Conservation (phyloP, 345 rosid species). For the Gossypium ekmanianum region DNA sequence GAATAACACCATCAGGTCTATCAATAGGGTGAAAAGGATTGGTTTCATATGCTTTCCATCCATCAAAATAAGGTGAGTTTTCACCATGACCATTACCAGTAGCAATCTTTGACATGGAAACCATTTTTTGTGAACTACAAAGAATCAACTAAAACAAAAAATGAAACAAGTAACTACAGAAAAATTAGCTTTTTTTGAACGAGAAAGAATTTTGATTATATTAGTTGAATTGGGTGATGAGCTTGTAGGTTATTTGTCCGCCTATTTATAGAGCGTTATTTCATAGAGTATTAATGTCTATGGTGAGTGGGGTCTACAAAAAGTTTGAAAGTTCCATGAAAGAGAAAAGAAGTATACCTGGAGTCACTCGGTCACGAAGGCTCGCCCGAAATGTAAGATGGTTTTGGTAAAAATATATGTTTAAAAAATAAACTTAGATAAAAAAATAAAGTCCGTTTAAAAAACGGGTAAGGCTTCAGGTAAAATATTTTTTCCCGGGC, state of each 20-base stretch:
- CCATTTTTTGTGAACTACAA: neutral
- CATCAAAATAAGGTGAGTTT: conserved; percentile 67
- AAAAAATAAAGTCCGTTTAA: too few relatives aligned
- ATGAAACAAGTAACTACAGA: neutral
- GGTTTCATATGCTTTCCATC: conserved; percentile 77
- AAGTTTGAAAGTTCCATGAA: neutral
- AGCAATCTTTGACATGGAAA: conserved; percentile 42
- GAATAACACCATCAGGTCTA: conserved; percentile 76
- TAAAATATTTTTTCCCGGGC: too few relatives aligned
- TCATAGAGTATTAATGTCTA: too few relatives aligned
- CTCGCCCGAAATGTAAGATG: too few relatives aligned
- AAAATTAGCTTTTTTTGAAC: neutral
- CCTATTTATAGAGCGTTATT: neutral
- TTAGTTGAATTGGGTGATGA: neutral
- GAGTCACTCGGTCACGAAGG: too few relatives aligned
- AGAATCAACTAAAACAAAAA: neutral
- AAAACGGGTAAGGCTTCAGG: rapidly evolving
- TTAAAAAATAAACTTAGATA: rapidly evolving
- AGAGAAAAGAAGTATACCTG: neutral
- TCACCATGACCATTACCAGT: conserved; percentile 61
- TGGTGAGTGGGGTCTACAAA: neutral
- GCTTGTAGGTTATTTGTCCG: neutral
- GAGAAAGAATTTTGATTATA: neutral
- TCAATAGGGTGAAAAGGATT: conserved; percentile 52
- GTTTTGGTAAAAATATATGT: too few relatives aligned